A percentile compares a stretch with the other conserved stretches of the same genome.
Evolutionary conservation across 805 yeast genomes (phyloP).

Genomic region (Martiniozyma abietophila): DNA sequence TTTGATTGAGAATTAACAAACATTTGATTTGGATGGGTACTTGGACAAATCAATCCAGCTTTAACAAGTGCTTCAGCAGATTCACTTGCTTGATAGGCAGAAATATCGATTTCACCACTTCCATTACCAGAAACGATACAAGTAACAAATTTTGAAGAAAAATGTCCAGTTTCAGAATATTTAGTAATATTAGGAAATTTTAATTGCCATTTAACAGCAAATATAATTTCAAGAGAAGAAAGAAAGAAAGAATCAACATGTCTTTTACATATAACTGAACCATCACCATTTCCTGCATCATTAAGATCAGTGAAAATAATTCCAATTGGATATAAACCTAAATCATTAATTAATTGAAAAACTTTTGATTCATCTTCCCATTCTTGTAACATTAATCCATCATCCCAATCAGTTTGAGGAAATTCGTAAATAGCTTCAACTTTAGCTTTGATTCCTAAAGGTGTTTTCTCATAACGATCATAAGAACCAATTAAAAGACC

Average conservation of each 20-base stretch:
- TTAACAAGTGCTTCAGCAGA: slow-evolving; percentile 80
- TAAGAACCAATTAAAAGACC: slow-evolving; percentile 83
- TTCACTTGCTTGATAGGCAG: slow-evolving; percentile 82
- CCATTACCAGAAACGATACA: slow-evolving; percentile 89
- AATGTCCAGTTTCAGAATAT: slow-evolving; percentile 54
- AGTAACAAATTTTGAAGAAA: slow-evolving; percentile 86
- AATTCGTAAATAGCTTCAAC: slow-evolving; percentile 94
- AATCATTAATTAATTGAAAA: slow-evolving; percentile 40
- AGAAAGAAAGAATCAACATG: slow-evolving; percentile 87
- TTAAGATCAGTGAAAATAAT: slow-evolving; percentile 81
- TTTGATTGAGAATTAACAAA: slow-evolving; percentile 67
- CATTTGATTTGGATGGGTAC: slow-evolving; percentile 85
- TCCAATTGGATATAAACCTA: slow-evolving; percentile 72
- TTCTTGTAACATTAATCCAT: slow-evolving; percentile 57
- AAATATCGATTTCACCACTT: slow-evolving; percentile 81
- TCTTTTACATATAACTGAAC: slow-evolving; percentile 84
- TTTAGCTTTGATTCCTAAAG: slow-evolving; percentile 87
- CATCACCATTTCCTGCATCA: slow-evolving; percentile 81
- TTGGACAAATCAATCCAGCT: slow-evolving; percentile 79
- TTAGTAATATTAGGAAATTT: slow-evolving; percentile 53
- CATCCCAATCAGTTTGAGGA: slow-evolving; percentile 76
- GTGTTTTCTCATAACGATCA: slow-evolving; percentile 69
- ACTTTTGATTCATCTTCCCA: slow-evolving; percentile 50
- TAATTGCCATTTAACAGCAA: slow-evolving; percentile 75
- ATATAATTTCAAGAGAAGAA: slow-evolving; percentile 75